Evolutionary conservation across 768 basidiomycete genomes (phyloP).

Genomic region (Panellus pusillus): DNA sequence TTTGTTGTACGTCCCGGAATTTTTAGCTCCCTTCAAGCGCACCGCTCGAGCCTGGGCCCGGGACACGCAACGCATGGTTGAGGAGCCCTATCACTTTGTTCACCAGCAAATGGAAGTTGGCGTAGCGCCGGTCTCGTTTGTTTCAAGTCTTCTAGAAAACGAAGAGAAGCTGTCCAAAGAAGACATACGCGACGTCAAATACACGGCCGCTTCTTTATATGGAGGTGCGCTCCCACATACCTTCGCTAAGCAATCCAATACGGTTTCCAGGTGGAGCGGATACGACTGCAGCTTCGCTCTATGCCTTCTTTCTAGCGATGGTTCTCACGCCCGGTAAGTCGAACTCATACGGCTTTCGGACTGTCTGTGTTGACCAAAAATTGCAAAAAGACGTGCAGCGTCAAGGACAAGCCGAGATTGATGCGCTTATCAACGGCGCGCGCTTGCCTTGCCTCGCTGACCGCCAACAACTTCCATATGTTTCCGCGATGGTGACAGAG

Average conservation of each 20-base stretch:
- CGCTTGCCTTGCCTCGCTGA: constrained; percentile 43
- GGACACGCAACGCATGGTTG: constrained; percentile 39
- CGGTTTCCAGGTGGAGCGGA: constrained; percentile 39
- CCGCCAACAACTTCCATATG: constrained; percentile 47
- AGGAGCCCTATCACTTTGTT: constrained; percentile 44
- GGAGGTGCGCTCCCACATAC: constrained; percentile 33
- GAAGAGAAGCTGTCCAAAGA: constrained; percentile 32
- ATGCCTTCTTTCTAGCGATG: constrained; percentile 53
- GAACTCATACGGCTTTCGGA: neutral
- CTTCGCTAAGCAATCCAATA: neutral
- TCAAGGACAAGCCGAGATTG: constrained; percentile 55
- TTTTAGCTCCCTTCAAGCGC: constrained; percentile 53
- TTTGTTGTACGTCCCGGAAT: constrained; percentile 51
- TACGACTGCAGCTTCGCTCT: constrained; percentile 46
- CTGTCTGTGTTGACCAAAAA: neutral
- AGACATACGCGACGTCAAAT: constrained; percentile 40
- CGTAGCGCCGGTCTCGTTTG: constrained; percentile 42
- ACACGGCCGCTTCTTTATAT: constrained; percentile 46
- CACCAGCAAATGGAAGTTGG: constrained; percentile 46
- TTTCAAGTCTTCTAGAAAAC: constrained; percentile 41
- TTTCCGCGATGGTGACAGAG: constrained; percentile 46
- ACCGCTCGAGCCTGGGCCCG: constrained; percentile 42
- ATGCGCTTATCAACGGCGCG: constrained; percentile 37
- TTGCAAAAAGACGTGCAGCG: constrained; percentile 44
- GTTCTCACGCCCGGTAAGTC: constrained; percentile 33